Evolutionary conservation across 2,329 filamentous ascomycete species (phyloP), one percentile per base, ranked within the genome.

Genomic region (Blumeriella jaapii): DNA sequence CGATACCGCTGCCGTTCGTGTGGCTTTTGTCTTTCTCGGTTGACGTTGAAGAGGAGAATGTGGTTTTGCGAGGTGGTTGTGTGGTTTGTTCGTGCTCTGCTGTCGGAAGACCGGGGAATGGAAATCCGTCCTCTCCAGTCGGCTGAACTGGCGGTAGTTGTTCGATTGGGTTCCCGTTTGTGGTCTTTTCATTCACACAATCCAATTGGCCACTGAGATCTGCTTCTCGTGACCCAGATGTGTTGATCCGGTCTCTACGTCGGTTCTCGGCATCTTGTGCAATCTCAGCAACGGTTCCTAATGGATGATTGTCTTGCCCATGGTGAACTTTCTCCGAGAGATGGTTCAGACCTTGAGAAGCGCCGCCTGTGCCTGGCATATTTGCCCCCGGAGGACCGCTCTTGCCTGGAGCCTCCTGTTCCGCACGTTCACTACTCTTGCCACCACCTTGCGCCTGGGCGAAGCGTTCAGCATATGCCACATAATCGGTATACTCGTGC

Each of bases 381-480:
- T 31, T 14, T 9, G 41, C 41, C 14, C 54, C 54, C 9, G 53
- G 51, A 20, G 56, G 53, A 6, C 53, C 54, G 41, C 46, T 54
- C 44, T 50, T 52, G 8, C 51, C 49, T 6, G 38, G 30, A 7
- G 49, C 35, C 25, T 57, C 54, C 39, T 55, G 50, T 13, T 44
- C 45, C 20, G 53, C 47, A n/a, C 47, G 42, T 18, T 55, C 53
- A 22, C 46, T 46, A 31, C 49, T 57, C 32, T 57, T 56, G 12
- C 30, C 37, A 15, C 46, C 51, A 14, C 45, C 46, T 61, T 65
- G 20, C 54, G 55, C 17, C 61, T 18, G 62, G 56, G 39, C 71
- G 63, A 98, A 95, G 29, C 77, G 73, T 47, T 81, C 75, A 12
- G 71, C 69, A 55, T 95, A 96, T 4, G 76, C 69, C 35, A 73